A percentile compares a stretch with the other conserved stretches of the same genome.
These are phyloP conservation scores for Ceratobasidium sp. DNA, from an alignment of 1,284 basidiomycete species.

Conservation along the genomic window DNA sequence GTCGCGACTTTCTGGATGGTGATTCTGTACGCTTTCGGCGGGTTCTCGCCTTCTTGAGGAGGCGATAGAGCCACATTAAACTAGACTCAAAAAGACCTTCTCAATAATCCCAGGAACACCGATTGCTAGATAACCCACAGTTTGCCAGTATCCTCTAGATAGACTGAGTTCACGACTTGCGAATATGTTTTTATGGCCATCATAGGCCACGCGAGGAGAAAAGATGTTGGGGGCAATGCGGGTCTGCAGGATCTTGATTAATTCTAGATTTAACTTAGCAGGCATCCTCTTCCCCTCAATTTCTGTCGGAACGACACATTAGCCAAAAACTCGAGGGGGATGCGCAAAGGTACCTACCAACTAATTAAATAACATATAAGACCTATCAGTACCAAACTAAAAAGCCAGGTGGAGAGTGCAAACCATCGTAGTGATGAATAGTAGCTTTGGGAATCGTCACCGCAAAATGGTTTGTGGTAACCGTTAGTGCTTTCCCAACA, in stretches of 20 bases:
- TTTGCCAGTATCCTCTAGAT: slow-evolving; percentile 53
- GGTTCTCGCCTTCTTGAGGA: slow-evolving; percentile 53
- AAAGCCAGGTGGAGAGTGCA: not conserved
- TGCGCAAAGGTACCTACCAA: slow-evolving; percentile 7
- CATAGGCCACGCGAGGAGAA: slow-evolving; percentile 67
- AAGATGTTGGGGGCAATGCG: not conserved
- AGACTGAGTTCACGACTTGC: slow-evolving; percentile 69
- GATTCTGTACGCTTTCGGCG: slow-evolving; percentile 70
- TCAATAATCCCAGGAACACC: not conserved
- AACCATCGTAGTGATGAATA: slow-evolving; percentile 47
- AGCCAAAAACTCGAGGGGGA: slow-evolving; percentile 50
- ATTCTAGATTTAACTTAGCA: not conserved
- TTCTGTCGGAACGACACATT: not conserved
- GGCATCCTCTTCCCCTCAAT: not conserved
- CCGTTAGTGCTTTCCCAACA: slow-evolving; percentile 64
- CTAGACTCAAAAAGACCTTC: slow-evolving; percentile 56
- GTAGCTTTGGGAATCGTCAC: slow-evolving; percentile 29
- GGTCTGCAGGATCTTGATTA: not conserved
- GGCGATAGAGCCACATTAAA: slow-evolving; percentile 69
- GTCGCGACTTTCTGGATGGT: slow-evolving; percentile 74
- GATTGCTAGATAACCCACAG: not conserved
- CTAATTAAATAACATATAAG: not conserved
- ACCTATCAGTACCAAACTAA: not conserved
- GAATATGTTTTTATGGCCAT: slow-evolving; percentile 83
- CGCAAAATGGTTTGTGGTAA: slow-evolving; percentile 56